Conservation (phyloP, 768 basidiomycete species). For the Tricholoma bakamatsutake region DNA sequence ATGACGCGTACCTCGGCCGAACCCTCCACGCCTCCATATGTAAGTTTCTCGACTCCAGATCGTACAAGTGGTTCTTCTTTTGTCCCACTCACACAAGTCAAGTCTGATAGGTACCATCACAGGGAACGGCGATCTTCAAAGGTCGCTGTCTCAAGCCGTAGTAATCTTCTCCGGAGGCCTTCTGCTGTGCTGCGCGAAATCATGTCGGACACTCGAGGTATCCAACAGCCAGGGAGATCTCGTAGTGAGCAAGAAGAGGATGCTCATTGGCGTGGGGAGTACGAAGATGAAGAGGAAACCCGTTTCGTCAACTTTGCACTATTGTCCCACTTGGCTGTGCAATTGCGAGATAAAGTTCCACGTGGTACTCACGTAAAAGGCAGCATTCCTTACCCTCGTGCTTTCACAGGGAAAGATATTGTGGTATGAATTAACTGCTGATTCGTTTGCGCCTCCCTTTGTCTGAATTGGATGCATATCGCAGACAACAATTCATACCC, state of each 20-base stretch:
- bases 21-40: background rate
- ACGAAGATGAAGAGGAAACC: constrained; percentile 56
- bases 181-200: constrained; percentile 13
- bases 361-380: constrained; percentile 88
- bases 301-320: constrained; percentile 88
- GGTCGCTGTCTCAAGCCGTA: constrained; percentile 13
- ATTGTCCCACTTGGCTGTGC: constrained; percentile 83
- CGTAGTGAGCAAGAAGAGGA: constrained; percentile 38
- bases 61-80: background rate
- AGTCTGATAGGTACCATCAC: constrained; percentile 8
- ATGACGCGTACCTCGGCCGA: background rate
- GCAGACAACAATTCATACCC: constrained; percentile 81
- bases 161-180: constrained; percentile 8
- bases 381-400: constrained; percentile 85
- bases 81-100: constrained; percentile 1
- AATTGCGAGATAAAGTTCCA: constrained; percentile 83
- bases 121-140: background rate
- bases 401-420: constrained; percentile 93
- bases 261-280: constrained; percentile 38
- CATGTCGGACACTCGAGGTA: constrained; percentile 7
- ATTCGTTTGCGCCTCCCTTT: background rate
- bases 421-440: constrained; percentile 51
- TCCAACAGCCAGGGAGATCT: background rate
- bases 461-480: background rate
- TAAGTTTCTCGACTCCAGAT: background rate